Conservation (phyloP, 1,284 basidiomycete genomes). For the Mycena sp. region DNA sequence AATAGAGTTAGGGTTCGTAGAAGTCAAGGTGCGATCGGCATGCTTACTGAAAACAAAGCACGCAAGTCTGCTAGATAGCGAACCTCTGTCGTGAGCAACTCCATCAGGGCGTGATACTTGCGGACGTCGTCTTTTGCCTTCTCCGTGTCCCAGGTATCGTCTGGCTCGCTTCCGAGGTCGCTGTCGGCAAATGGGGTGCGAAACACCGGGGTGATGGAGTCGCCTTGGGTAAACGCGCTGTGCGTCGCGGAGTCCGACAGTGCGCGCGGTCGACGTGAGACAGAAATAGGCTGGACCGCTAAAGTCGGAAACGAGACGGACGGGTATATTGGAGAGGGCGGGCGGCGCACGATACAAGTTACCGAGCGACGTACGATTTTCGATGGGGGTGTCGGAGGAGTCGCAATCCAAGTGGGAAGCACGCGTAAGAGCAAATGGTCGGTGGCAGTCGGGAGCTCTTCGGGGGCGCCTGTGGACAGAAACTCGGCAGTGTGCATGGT, state of each 20-base stretch:
- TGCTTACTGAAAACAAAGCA: slow-evolving; percentile 74
- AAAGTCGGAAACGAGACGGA: slow-evolving; percentile 53
- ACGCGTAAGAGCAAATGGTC: slow-evolving; percentile 24
- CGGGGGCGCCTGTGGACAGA: slow-evolving; percentile 13
- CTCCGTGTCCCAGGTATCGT: slow-evolving; percentile 31
- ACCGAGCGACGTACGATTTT: slow-evolving; percentile 49
- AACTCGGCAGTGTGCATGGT: slow-evolving; percentile 38
- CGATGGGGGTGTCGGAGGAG: slow-evolving; percentile 62
- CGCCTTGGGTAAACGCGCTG: not conserved
- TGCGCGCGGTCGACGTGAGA: slow-evolving; percentile 34
- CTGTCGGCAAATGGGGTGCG: slow-evolving; percentile 7
- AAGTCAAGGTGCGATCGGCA: not conserved
- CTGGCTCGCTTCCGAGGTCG: slow-evolving; percentile 15
- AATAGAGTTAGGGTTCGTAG: slow-evolving; percentile 4
- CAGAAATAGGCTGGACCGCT: slow-evolving; percentile 34
- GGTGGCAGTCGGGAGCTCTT: slow-evolving; percentile 32
- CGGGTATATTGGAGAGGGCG: slow-evolving; percentile 43
- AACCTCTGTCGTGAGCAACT: slow-evolving; percentile 86
- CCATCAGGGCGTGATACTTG: slow-evolving; percentile 76
- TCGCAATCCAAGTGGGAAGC: slow-evolving; percentile 63
- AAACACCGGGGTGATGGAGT: not conserved
- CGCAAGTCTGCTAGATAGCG: slow-evolving; percentile 83
- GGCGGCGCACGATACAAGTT: slow-evolving; percentile 42
- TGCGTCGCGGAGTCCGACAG: slow-evolving; percentile 26
- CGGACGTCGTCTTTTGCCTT: slow-evolving; percentile 56